Evolutionary conservation across 2,329 filamentous ascomycete species (phyloP).

Genomic region (Aspergillus sojae): DNA sequence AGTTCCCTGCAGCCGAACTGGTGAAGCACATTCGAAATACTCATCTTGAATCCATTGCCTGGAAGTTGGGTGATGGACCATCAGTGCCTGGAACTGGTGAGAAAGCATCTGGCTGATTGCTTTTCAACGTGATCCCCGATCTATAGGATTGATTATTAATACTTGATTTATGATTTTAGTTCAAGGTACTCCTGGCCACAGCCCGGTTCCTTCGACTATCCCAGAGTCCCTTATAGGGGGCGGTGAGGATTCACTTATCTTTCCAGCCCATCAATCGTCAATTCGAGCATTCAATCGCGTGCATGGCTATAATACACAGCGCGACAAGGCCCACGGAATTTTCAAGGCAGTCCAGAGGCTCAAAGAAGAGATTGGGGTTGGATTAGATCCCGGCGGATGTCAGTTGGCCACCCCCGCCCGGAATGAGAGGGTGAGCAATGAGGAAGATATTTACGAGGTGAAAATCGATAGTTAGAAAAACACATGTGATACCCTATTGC

Average conservation of each 20-base stretch:
- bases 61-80: constrained; percentile 63
- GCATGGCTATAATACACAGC: constrained; percentile 45
- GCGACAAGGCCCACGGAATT: constrained; percentile 50
- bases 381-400: constrained; percentile 56
- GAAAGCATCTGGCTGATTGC: constrained; percentile 33
- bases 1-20: constrained; percentile 43
- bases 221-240: constrained; percentile 39
- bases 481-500: constrained; percentile 6
- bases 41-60: constrained; percentile 59
- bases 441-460: constrained; percentile 50
- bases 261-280: constrained; percentile 37
- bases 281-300: constrained; percentile 46
- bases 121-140: constrained; percentile 32
- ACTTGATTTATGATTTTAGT: constrained; percentile 19
- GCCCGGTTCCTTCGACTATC: constrained; percentile 44
- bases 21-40: constrained; percentile 53
- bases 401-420: constrained; percentile 56
- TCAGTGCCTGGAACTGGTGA: constrained; percentile 59
- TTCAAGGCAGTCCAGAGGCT: constrained; percentile 50
- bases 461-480: constrained; percentile 1
- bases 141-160: constrained; percentile 18
- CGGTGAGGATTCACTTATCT: constrained; percentile 37
- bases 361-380: constrained; percentile 56
- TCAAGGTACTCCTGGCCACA: constrained; percentile 13
- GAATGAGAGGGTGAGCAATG: constrained; percentile 52